Evolutionary conservation across 805 yeast species (phyloP).

Genomic region (Pichia sporocuriosa): DNA sequence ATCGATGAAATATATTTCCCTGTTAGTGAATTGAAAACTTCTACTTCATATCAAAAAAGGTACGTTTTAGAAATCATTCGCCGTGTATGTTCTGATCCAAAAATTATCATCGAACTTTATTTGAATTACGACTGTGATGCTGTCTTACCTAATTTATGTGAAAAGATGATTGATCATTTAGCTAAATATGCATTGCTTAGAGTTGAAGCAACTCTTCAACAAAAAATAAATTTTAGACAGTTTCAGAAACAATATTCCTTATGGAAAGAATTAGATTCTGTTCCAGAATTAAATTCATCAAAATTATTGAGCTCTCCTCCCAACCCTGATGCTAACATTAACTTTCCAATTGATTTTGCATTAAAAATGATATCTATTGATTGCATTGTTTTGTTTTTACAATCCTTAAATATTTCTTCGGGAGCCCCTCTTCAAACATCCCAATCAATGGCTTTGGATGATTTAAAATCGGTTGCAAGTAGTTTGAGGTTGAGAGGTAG

Average conservation of each 20-base stretch:
- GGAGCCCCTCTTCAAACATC: slow-evolving; percentile 38
- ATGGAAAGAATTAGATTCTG: slow-evolving; percentile 34
- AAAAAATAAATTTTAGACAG: slow-evolving; percentile 51
- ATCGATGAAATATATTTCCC: slow-evolving; percentile 92
- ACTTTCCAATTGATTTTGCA: slow-evolving; percentile 74
- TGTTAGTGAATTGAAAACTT: slow-evolving; percentile 82
- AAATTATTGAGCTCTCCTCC: slow-evolving; percentile 50
- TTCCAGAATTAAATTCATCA: slow-evolving; percentile 71
- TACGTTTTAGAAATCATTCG: slow-evolving; percentile 77
- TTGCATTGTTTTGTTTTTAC: slow-evolving; percentile 72
- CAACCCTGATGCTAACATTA: slow-evolving; percentile 44
- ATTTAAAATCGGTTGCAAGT: slow-evolving; percentile 6
- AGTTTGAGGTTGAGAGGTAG: slow-evolving; percentile 5
- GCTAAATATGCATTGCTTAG: slow-evolving; percentile 65
- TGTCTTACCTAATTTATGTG: slow-evolving; percentile 76
- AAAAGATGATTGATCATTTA: slow-evolving; percentile 69
- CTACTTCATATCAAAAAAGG: slow-evolving; percentile 88
- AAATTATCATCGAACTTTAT: slow-evolving; percentile 86
- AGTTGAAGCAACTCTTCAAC: slow-evolving; percentile 65
- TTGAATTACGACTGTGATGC: slow-evolving; percentile 93
- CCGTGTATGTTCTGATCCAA: slow-evolving; percentile 79
- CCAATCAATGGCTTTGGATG: slow-evolving; percentile 3
- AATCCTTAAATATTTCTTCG: slow-evolving; percentile 83
- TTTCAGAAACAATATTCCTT: slow-evolving; percentile 42
- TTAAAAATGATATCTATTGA: slow-evolving; percentile 75